phyloP scores from a whole-genome alignment of 768 basidiomycete species.

The Boletus subparvulus region DNA sequence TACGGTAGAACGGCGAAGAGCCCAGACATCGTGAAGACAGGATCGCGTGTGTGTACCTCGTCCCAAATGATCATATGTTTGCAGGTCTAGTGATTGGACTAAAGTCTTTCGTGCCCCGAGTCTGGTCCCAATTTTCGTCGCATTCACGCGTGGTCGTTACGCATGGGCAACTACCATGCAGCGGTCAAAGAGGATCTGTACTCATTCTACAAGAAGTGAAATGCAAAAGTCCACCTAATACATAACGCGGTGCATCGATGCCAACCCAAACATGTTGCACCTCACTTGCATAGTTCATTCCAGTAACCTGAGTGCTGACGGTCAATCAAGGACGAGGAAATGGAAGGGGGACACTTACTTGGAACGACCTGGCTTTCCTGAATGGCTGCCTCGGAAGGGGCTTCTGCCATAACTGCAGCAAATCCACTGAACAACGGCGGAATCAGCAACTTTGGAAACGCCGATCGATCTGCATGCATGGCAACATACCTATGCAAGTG shows the following conservation, averaged over 20 bases:
- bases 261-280: not conserved
- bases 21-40: constrained; percentile 19
- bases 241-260: not conserved
- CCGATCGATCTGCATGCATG: not conserved
- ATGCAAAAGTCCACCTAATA: not conserved
- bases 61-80: constrained; percentile 7
- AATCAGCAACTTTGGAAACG: not conserved
- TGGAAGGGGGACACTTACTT: constrained; percentile 1
- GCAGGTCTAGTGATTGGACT: not conserved
- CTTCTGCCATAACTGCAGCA: constrained; percentile 22
- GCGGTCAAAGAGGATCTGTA: not conserved
- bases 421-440: constrained; percentile 15
- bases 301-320: constrained; percentile 4
- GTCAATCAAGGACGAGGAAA: not conserved
- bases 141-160: not conserved
- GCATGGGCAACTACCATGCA: not conserved
- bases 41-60: constrained; percentile 15
- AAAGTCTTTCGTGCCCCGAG: not conserved
- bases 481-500: constrained; percentile 20
- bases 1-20: constrained; percentile 6
- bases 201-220: not conserved
- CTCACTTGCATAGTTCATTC: constrained; percentile 14
- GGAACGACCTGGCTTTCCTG: constrained; percentile 17
- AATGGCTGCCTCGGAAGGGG: constrained; percentile 7
- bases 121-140: not conserved